A percentile compares a stretch with the other conserved stretches of the same genome.
Conservation (phyloP, 2,329 filamentous ascomycete species). For the Claviceps sp. region DNA sequence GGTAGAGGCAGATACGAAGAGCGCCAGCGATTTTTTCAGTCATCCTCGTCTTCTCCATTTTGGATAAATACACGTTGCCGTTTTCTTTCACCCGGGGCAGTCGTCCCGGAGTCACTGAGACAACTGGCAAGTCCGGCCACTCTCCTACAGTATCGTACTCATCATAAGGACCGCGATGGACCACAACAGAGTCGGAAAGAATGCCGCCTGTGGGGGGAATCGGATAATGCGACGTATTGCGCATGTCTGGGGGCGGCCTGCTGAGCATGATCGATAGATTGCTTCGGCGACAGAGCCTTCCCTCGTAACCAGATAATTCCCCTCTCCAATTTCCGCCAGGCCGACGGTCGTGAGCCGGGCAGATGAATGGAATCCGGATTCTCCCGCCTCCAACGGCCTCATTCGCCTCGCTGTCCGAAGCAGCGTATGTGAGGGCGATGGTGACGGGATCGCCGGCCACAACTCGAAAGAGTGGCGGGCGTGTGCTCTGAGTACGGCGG, state of each 20-base stretch:
- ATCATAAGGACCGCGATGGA: slow-evolving; percentile 59
- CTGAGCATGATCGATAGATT: slow-evolving; percentile 57
- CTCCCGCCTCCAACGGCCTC: slow-evolving; percentile 19
- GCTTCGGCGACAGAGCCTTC: slow-evolving; percentile 61
- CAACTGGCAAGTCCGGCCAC: slow-evolving; percentile 52
- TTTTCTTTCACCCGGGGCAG: slow-evolving; percentile 59
- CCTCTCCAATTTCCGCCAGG: slow-evolving; percentile 70
- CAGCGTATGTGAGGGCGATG: slow-evolving; percentile 43
- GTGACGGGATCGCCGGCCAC: slow-evolving; percentile 46
- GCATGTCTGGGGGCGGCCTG: slow-evolving; percentile 40
- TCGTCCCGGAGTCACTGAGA: slow-evolving; percentile 58
- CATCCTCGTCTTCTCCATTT: slow-evolving; percentile 57
- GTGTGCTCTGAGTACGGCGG: slow-evolving; percentile 20
- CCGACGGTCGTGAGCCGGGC: slow-evolving; percentile 62
- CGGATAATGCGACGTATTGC: slow-evolving; percentile 47
- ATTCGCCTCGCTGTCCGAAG: slow-evolving; percentile 24
- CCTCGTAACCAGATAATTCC: slow-evolving; percentile 36
- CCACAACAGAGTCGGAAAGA: slow-evolving; percentile 56
- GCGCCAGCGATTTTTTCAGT: slow-evolving; percentile 59
- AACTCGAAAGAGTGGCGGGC: slow-evolving; percentile 35
- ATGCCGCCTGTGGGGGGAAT: slow-evolving; percentile 58
- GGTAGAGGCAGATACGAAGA: slow-evolving; percentile 53
- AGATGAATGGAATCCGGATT: slow-evolving; percentile 49
- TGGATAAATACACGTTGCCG: slow-evolving; percentile 58
- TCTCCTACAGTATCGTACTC: slow-evolving; percentile 43